Percentiles rank a stretch among this genome's conserved stretches.
phyloP scores from a whole-genome alignment of 805 yeast species.

The Clavispora vitiphila region DNA sequence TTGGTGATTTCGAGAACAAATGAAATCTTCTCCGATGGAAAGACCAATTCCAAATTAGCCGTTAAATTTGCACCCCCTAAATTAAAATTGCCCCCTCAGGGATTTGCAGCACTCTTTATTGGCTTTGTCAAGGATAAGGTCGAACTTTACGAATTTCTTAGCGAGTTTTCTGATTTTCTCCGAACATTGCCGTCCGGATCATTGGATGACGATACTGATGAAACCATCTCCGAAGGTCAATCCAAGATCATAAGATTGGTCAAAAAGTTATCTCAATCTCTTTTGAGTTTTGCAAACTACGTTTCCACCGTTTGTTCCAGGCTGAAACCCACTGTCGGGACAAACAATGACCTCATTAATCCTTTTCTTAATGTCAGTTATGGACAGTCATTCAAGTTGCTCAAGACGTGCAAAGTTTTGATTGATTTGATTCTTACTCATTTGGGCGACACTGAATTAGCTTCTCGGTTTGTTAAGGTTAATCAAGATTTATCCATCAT shows the following conservation, averaged over 20 bases:
- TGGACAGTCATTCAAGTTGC: conserved; percentile 29
- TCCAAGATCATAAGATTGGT: conserved; percentile 35
- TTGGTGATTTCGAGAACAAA: conserved; percentile 1
- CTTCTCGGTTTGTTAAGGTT: conserved; percentile 28
- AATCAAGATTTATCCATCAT: conserved; percentile 33
- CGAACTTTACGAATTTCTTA: conserved; percentile 32
- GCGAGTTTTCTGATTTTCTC: conserved; percentile 23
- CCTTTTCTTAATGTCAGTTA: conserved; percentile 32
- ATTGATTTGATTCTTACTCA: conserved; percentile 25
- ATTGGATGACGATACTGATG: conserved; percentile 20
- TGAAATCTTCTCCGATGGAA: not conserved
- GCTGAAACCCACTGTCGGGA: conserved; percentile 3
- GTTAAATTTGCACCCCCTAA: not conserved
- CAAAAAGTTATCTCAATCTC: conserved; percentile 27
- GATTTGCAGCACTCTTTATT: conserved; percentile 7
- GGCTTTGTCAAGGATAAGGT: conserved; percentile 29
- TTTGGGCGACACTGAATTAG: conserved; percentile 22
- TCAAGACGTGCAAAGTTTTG: conserved; percentile 31
- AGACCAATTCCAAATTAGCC: not conserved
- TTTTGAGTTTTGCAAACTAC: conserved; percentile 27
- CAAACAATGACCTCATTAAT: conserved; percentile 13
- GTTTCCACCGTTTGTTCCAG: conserved; percentile 18
- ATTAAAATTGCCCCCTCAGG: not conserved
- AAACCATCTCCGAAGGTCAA: conserved; percentile 32
- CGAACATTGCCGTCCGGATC: not conserved